Evolutionary conservation across 139 green algal species (phyloP).

Genomic region (Medakamo hakoo): DNA sequence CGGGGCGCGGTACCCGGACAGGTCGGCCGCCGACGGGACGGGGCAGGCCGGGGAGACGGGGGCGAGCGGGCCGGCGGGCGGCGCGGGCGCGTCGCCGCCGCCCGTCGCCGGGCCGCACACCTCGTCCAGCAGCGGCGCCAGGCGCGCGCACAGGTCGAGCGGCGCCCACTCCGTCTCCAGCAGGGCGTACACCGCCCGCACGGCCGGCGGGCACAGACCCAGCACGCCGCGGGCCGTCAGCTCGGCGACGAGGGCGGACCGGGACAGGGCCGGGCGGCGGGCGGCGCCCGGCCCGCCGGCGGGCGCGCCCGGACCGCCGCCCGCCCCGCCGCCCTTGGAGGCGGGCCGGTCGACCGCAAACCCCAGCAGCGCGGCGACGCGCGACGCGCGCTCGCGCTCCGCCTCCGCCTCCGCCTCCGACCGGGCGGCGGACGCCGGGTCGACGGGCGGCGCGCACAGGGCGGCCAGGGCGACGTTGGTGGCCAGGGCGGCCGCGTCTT

Average conservation of each 20-base stretch:
- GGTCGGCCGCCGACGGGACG: constrained; percentile 6
- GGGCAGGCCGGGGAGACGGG: constrained; percentile 9
- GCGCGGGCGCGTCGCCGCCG: constrained; percentile 23
- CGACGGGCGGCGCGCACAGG: constrained; percentile 81
- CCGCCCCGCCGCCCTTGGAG: not conserved
- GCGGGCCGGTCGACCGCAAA: constrained; percentile 26
- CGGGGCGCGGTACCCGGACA: constrained; percentile 2
- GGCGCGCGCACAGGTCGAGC: constrained; percentile 70
- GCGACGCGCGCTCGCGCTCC: constrained; percentile 69
- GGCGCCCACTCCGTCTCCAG: constrained; percentile 81
- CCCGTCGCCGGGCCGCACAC: constrained; percentile 27
- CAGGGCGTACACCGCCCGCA: constrained; percentile 46
- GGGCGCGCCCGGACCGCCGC: too few relatives aligned
- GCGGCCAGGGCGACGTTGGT: constrained; percentile 80
- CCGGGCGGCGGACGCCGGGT: constrained; percentile 15
- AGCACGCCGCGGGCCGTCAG: constrained; percentile 65
- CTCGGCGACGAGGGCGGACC: constrained; percentile 60
- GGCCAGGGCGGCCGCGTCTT: constrained; percentile 63
- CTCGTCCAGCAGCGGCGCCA: constrained; percentile 59
- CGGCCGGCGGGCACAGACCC: constrained; percentile 48
- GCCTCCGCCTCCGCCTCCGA: constrained; percentile 38
- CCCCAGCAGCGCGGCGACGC: constrained; percentile 88
- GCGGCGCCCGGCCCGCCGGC: constrained; percentile 17
- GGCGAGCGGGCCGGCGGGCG: constrained; percentile 30
- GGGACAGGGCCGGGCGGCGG: constrained; percentile 37